phyloP scores from a whole-genome alignment of 2,329 filamentous ascomycete species.

The Didymella segeticola region DNA sequence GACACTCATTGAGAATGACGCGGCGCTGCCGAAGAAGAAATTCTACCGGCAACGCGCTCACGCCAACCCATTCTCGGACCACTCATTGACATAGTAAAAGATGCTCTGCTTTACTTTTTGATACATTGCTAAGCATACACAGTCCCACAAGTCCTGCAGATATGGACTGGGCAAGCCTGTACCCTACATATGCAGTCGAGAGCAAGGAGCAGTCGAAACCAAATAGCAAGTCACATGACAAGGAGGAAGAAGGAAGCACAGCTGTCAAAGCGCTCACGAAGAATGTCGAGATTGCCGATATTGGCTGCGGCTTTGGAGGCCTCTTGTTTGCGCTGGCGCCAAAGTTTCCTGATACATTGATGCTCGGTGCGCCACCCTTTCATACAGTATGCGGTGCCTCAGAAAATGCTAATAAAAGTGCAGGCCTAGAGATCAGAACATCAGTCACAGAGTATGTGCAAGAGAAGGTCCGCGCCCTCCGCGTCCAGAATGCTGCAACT shows the following conservation, averaged over 20 bases:
- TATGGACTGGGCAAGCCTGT: slow-evolving; percentile 92
- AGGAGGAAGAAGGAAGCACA: slow-evolving; percentile 30
- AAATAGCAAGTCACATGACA: slow-evolving; percentile 37
- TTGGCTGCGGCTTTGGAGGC: slow-evolving; percentile 95
- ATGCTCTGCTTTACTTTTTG: no score
- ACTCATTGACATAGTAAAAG: slow-evolving; percentile 80
- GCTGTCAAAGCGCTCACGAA: slow-evolving; percentile 57
- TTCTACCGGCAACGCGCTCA: slow-evolving; percentile 96
- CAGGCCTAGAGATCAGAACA: slow-evolving; percentile 89
- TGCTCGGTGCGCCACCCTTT: slow-evolving; percentile 70
- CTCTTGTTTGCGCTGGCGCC: slow-evolving; percentile 85
- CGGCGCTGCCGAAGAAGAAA: slow-evolving; percentile 85
- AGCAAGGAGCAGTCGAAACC: background rate
- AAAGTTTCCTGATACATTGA: slow-evolving; percentile 78
- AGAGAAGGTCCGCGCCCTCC: slow-evolving; percentile 82
- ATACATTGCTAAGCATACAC: slow-evolving; percentile 23
- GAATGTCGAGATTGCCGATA: slow-evolving; percentile 90
- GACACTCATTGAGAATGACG: slow-evolving; percentile 48
- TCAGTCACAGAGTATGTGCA: slow-evolving; percentile 91
- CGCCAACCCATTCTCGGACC: slow-evolving; percentile 97
- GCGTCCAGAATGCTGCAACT: slow-evolving; percentile 65
- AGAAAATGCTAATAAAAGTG: background rate
- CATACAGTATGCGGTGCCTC: background rate
- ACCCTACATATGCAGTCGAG: slow-evolving; percentile 69
- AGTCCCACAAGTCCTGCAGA: slow-evolving; percentile 79